Conservation (phyloP, 23 red algal genomes). For the Gracilaria domingensis region DNA sequence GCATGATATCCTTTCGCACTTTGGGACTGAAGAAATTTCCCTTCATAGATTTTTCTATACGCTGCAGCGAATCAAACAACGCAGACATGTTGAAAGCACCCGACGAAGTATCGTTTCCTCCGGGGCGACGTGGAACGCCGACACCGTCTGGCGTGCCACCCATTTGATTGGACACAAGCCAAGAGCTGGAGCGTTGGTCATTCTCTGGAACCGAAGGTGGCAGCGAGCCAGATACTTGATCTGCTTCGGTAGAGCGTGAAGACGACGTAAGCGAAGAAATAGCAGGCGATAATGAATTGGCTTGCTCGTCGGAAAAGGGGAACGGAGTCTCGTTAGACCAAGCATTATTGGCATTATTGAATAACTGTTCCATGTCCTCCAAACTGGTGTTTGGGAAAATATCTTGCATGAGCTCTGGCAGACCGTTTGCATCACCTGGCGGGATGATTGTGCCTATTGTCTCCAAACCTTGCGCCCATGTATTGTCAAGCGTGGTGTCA, state of each 20-base stretch:
- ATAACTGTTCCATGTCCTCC: constrained; percentile 26
- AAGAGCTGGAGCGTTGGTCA: not conserved
- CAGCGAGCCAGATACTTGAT: not conserved
- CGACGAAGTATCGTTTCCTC: constrained; percentile 47
- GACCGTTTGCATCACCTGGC: constrained; percentile 17
- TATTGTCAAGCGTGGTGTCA: not conserved
- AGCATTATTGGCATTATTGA: not conserved
- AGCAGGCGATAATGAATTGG: not conserved
- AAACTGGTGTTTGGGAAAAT: constrained; percentile 27
- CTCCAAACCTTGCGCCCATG: constrained; percentile 56
- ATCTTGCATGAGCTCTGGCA: constrained; percentile 56
- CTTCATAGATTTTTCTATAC: constrained; percentile 40
- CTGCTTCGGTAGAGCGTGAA: not conserved
- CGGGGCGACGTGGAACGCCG: constrained; percentile 48
- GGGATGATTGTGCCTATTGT: constrained; percentile 48
- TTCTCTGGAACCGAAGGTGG: not conserved
- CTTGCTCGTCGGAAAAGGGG: not conserved
- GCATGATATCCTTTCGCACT: constrained; percentile 64
- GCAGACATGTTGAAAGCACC: constrained; percentile 44
- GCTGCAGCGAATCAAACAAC: constrained; percentile 30
- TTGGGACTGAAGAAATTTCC: constrained; percentile 52
- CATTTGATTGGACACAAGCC: not conserved
- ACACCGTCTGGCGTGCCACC: constrained; percentile 51
- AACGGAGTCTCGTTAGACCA: constrained; percentile 8
- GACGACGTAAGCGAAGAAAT: not conserved